phyloP scores from a whole-genome alignment of 768 basidiomycete genomes.

The Rhodotorula sphaerocarpa region DNA sequence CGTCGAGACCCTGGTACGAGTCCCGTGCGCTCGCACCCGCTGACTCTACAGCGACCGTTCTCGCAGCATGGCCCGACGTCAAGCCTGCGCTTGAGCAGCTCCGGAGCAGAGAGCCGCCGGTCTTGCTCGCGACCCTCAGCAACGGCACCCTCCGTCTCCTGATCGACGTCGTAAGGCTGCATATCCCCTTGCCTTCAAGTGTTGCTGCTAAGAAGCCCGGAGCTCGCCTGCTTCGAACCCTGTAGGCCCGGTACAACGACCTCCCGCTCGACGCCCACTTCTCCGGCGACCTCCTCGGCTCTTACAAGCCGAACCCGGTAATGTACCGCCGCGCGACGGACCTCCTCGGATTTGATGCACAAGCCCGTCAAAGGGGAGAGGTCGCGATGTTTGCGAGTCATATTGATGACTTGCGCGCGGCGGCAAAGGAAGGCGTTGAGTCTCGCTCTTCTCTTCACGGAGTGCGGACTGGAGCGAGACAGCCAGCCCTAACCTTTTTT shows the following conservation, averaged over 20 bases:
- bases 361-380: conserved; percentile 4
- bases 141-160: conserved; percentile 25
- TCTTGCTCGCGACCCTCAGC: conserved; percentile 14
- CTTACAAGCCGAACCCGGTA: conserved; percentile 29
- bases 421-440: conserved; percentile 9
- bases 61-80: conserved; percentile 25
- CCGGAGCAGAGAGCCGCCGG: conserved; percentile 12
- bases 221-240: too few relatives aligned
- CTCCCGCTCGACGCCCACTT: conserved; percentile 24
- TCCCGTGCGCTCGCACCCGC: not conserved
- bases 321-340: conserved; percentile 23
- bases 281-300: conserved; percentile 28
- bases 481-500: not conserved
- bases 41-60: not conserved
- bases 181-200: too few relatives aligned
- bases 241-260: conserved; percentile 20
- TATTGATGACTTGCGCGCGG: conserved; percentile 16
- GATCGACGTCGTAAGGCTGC: conserved; percentile 11
- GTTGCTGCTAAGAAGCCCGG: too few relatives aligned
- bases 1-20: not conserved
- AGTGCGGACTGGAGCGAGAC: fast-evolving
- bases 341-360: conserved; percentile 9
- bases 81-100: conserved; percentile 12
- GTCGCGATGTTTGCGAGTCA: conserved; percentile 22
- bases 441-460: not conserved